Percentiles rank a stretch among this genome's conserved stretches.
Evolutionary conservation across 495 filamentous ascomycete genomes (phyloP).

Genomic region (Letharia lupina): DNA sequence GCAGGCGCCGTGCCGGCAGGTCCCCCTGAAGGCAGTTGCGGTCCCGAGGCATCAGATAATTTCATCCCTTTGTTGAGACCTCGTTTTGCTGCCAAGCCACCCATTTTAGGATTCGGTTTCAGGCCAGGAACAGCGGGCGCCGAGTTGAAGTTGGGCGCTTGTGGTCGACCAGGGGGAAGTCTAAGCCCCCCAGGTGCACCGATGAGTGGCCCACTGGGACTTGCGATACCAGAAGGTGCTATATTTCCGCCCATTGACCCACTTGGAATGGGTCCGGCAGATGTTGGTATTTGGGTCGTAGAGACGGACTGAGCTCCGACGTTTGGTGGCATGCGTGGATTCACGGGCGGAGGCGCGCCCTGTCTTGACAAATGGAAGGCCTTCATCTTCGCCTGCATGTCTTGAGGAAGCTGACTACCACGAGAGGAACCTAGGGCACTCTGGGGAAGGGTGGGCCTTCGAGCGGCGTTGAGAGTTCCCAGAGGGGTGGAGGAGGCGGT

Average conservation of each 20-base stretch:
- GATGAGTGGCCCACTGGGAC: constrained; percentile 30
- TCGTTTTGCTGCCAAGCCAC: constrained; percentile 48
- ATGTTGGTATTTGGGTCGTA: constrained; percentile 34
- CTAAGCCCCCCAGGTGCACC: constrained; percentile 34
- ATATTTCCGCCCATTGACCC: constrained; percentile 14
- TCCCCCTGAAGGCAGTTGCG: constrained; percentile 19
- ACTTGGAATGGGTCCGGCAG: constrained; percentile 19
- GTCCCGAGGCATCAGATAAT: constrained; percentile 42
- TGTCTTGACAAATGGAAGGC: constrained; percentile 63
- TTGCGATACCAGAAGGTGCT: constrained; percentile 10
- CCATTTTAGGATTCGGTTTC: constrained; percentile 38
- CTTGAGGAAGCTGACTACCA: constrained; percentile 56
- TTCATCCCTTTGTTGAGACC: constrained; percentile 44
- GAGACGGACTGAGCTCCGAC: constrained; percentile 25
- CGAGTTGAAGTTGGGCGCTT: constrained; percentile 42
- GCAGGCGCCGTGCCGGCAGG: neutral
- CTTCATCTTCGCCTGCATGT: constrained; percentile 73
- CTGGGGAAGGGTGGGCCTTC: constrained; percentile 48
- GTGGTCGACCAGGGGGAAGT: constrained; percentile 37
- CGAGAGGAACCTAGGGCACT: constrained; percentile 48
- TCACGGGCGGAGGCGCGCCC: constrained; percentile 39
- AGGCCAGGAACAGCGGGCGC: constrained; percentile 37
- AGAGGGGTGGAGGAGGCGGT: constrained; percentile 69
- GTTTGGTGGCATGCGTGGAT: constrained; percentile 21
- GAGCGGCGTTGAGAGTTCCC: constrained; percentile 72